Conservation (phyloP, 345 rosid species). For the Gossypium anomalum region DNA sequence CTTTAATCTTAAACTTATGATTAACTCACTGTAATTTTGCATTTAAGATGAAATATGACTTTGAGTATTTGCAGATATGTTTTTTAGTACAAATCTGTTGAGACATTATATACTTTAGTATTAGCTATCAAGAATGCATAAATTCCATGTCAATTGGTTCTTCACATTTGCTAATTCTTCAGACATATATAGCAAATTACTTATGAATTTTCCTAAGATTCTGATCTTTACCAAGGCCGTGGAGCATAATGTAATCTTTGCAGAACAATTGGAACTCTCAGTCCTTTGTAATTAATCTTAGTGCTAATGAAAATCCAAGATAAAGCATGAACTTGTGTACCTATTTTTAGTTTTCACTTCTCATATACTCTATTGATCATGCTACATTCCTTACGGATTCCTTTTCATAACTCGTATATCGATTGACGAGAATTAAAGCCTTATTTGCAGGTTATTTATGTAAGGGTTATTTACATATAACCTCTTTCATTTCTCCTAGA, state of each 20-base stretch:
- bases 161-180: neutral
- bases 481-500: neutral
- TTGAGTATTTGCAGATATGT: neutral
- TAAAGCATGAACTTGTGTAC: neutral
- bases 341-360: neutral
- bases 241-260: neutral
- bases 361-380: neutral
- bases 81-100: neutral
- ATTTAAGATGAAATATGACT: neutral
- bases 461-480: neutral
- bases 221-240: neutral
- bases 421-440: neutral
- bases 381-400: neutral
- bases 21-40: neutral
- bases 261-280: neutral
- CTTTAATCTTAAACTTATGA: neutral
- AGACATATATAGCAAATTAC: neutral
- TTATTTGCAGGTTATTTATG: neutral
- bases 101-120: neutral
- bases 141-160: neutral
- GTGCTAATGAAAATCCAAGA: neutral
- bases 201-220: neutral
- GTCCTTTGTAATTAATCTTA: neutral
- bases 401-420: neutral
- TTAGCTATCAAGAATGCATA: neutral